Conservation (phyloP, 306 rosid species). For the Quillaja saponaria region DNA sequence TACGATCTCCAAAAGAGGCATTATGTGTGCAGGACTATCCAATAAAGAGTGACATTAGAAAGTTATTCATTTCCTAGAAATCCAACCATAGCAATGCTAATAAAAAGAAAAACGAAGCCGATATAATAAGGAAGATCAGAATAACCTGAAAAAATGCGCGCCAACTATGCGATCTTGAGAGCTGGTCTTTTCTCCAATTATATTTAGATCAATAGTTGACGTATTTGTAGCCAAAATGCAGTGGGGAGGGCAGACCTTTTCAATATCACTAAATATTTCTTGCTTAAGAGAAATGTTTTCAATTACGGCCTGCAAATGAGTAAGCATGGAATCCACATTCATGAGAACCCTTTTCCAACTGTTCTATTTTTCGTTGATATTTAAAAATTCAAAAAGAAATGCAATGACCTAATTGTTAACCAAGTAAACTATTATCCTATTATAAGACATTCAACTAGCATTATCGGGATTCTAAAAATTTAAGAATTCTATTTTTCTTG, state of each 20-base stretch:
- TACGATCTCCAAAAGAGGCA: constrained; percentile 97
- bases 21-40: constrained; percentile 94
- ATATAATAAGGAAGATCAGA: neutral
- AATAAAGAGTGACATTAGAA: no score
- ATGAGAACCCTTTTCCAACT: no score
- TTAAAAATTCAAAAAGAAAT: no score
- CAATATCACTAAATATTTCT: constrained; percentile 80
- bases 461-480: neutral
- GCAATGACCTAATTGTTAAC: constrained; percentile 18
- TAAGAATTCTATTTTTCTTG: neutral
- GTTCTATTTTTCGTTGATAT: no score
- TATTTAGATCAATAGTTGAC: constrained; percentile 80
- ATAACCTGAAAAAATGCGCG: constrained; percentile 98
- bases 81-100: no score
- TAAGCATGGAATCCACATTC: no score
- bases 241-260: constrained; percentile 80
- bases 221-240: constrained; percentile 90
- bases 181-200: constrained; percentile 68
- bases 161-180: constrained; percentile 82
- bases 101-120: no score
- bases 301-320: constrained; percentile 74
- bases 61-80: no score
- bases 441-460: constrained; percentile 5
- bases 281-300: constrained; percentile 84
- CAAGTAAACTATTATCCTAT: constrained; percentile 1